phyloP scores from a whole-genome alignment of 345 rosid species.

The Moricandia moricandioides region DNA sequence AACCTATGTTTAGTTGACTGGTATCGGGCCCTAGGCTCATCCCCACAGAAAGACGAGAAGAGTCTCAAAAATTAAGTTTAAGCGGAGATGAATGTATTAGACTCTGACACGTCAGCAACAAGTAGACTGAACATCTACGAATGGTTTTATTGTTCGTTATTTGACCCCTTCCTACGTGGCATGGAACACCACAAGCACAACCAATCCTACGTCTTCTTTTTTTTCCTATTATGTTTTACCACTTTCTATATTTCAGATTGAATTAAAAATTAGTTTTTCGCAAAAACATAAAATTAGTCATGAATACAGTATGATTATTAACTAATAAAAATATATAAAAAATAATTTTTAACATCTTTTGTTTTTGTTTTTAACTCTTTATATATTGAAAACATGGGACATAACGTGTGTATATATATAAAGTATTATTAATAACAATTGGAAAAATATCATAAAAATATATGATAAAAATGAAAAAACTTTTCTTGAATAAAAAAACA shows the following conservation, averaged over 20 bases:
- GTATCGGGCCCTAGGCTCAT: too few species aligned
- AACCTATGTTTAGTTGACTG: too few species aligned
- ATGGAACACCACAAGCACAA: background rate
- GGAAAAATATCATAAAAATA: background rate
- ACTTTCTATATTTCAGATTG: background rate
- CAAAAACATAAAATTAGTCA: background rate
- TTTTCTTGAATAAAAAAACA: too few species aligned
- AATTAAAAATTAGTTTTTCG: background rate
- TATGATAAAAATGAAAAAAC: background rate
- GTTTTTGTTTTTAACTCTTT: background rate
- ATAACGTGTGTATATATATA: background rate
- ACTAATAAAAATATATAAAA: background rate
- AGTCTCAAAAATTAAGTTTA: background rate
- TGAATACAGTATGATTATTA: background rate
- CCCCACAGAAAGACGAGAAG: too few species aligned
- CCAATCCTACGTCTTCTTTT: background rate
- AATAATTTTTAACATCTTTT: too few species aligned
- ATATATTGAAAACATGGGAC: background rate
- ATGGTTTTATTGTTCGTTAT: background rate
- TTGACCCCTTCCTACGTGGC: background rate
- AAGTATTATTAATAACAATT: too few species aligned
- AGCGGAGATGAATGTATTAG: slow-evolving; percentile 5
- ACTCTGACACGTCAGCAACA: background rate
- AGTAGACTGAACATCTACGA: background rate
- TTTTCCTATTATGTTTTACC: background rate